Percentiles rank a stretch among this genome's conserved stretches.
phyloP scores from a whole-genome alignment of 2,329 filamentous ascomycete genomes.

The Pyricularia grisea region DNA sequence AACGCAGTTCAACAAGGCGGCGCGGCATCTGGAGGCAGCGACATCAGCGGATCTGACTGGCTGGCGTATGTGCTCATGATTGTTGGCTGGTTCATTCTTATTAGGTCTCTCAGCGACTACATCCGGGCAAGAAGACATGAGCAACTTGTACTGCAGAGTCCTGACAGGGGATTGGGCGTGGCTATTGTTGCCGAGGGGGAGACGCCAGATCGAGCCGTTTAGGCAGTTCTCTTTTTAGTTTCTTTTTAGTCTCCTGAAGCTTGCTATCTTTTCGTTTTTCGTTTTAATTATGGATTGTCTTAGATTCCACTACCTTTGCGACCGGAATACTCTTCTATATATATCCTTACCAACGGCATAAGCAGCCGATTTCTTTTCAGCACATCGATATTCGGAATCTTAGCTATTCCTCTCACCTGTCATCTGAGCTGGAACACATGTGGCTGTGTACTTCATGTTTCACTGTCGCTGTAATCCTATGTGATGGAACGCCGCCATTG shows the following conservation, averaged over 20 bases:
- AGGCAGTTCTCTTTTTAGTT: constrained; percentile 13
- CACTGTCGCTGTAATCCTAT: neutral
- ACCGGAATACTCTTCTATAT: neutral
- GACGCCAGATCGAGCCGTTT: constrained; percentile 67
- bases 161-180: constrained; percentile 75
- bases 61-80: constrained; percentile 91
- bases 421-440: neutral
- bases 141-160: constrained; percentile 85
- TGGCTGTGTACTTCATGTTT: neutral
- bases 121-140: constrained; percentile 82
- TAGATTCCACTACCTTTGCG: neutral
- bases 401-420: neutral
- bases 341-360: neutral
- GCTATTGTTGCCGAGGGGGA: constrained; percentile 85
- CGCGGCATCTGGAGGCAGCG: constrained; percentile 26
- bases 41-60: constrained; percentile 72
- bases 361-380: neutral
- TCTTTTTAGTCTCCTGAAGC: neutral
- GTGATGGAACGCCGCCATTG: neutral
- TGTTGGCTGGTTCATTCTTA: constrained; percentile 95
- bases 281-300: neutral
- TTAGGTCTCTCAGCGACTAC: constrained; percentile 88
- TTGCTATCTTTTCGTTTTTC: neutral
- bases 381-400: neutral
- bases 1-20: constrained; percentile 44